A percentile compares a stretch with the other conserved stretches of the same genome.
Conservation (phyloP, 1,284 basidiomycete genomes). For the Malassezia furfur region DNA sequence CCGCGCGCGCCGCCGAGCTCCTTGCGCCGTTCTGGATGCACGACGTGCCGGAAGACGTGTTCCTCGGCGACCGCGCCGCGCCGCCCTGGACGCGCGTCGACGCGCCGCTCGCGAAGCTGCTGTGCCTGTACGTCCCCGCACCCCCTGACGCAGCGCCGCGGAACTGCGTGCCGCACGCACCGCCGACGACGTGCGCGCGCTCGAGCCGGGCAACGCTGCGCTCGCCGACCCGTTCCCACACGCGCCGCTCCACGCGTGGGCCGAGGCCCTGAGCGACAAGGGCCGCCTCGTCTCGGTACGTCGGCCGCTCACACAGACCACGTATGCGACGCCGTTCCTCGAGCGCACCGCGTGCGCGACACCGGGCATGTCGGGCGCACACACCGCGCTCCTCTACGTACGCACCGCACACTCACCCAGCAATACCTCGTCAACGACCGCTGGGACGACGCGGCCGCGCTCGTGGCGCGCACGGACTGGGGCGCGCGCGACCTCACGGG, state of each 20-base stretch:
- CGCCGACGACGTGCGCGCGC: background rate
- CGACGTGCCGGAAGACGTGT: background rate
- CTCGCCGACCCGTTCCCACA: background rate
- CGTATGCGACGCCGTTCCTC: slow-evolving; percentile 1
- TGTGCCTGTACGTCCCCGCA: background rate
- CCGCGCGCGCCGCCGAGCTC: background rate
- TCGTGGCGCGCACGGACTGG: background rate
- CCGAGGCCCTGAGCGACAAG: background rate
- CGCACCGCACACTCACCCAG: slow-evolving; percentile 2
- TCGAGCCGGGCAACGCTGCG: background rate
- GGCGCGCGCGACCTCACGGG: background rate
- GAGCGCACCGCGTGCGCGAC: background rate
- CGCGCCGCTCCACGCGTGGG: background rate
- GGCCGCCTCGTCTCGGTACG: background rate
- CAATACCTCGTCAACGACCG: background rate
- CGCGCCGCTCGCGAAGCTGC: background rate
- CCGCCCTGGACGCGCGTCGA: background rate
- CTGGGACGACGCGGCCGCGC: background rate
- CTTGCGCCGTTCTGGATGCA: background rate
- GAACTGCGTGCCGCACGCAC: background rate
- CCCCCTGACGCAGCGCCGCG: slow-evolving; percentile 1
- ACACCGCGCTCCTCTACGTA: slow-evolving; percentile 9
- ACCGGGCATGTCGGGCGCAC: slow-evolving; percentile 6
- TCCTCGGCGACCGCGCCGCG: background rate
- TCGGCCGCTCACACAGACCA: background rate